Evolutionary conservation across 2,329 filamentous ascomycete genomes (phyloP).

Genomic region (Xylariaceae sp.): DNA sequence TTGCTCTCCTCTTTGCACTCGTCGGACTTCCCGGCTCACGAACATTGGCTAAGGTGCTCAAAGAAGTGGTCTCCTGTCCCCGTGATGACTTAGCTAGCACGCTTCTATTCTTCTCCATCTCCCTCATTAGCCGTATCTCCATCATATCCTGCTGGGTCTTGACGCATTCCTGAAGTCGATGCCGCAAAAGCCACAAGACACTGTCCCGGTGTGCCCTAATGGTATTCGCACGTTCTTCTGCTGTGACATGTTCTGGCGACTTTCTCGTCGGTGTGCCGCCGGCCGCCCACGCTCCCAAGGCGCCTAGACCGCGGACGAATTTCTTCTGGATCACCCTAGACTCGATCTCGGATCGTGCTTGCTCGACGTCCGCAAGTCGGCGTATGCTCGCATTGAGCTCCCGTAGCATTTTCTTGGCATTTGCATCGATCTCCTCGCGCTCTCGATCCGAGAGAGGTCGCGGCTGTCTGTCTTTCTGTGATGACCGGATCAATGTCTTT

Average conservation of each 20-base stretch:
- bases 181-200: slow-evolving; percentile 79
- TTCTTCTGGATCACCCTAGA: slow-evolving; percentile 72
- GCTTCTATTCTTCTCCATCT: slow-evolving; percentile 88
- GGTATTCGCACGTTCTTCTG: slow-evolving; percentile 71
- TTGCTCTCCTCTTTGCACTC: slow-evolving; percentile 22
- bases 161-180: slow-evolving; percentile 74
- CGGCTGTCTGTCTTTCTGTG: slow-evolving; percentile 47
- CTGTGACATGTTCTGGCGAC: slow-evolving; percentile 67
- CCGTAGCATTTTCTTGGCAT: slow-evolving; percentile 82
- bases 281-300: slow-evolving; percentile 66
- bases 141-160: slow-evolving; percentile 88
- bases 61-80: slow-evolving; percentile 32
- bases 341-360: slow-evolving; percentile 77
- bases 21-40: slow-evolving; percentile 25
- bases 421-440: slow-evolving; percentile 83
- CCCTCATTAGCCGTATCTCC: slow-evolving; percentile 80
- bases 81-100: slow-evolving; percentile 72
- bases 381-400: slow-evolving; percentile 83
- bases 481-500: slow-evolving; percentile 51
- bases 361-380: slow-evolving; percentile 78
- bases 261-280: slow-evolving; percentile 58
- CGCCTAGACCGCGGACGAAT: slow-evolving; percentile 65
- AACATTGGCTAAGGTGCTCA: slow-evolving; percentile 12
- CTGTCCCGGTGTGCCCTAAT: slow-evolving; percentile 75
- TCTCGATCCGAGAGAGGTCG: slow-evolving; percentile 75